These are phyloP conservation scores for Mitragyna speciosa DNA, from an alignment of 257 asterid species.

Conservation along the genomic window DNA sequence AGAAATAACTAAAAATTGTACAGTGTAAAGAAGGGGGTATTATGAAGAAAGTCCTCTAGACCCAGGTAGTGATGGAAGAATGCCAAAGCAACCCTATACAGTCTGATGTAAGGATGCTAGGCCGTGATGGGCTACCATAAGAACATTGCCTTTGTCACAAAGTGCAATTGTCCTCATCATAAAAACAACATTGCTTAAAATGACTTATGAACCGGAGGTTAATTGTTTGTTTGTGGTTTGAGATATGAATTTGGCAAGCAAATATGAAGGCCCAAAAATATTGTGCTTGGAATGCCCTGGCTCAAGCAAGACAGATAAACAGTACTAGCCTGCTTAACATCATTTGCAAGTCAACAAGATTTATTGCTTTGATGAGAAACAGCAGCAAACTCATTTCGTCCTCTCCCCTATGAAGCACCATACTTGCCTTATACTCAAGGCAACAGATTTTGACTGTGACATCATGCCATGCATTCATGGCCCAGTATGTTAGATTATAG, in stretches of 20 bases:
- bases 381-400: neutral
- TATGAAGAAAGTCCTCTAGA: neutral
- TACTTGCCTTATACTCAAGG: neutral
- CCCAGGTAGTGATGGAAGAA: neutral
- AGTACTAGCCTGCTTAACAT: neutral
- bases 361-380: neutral
- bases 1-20: conserved; percentile 4
- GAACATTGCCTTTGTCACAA: neutral
- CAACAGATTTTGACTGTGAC: neutral
- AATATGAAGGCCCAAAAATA: neutral
- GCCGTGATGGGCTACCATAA: neutral
- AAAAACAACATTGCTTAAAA: neutral
- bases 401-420: neutral
- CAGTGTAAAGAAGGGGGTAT: conserved; percentile 2
- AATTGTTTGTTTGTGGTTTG: neutral
- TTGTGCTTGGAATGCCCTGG: neutral
- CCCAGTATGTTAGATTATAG: neutral
- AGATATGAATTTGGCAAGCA: neutral
- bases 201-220: neutral
- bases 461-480: neutral
- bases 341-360: neutral
- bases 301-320: neutral
- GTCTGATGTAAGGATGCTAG: neutral
- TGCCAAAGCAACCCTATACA: neutral
- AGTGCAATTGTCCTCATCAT: neutral